Evolutionary conservation across 2,329 filamentous ascomycete genomes (phyloP).

Genomic region (Cladosporium sp.): DNA sequence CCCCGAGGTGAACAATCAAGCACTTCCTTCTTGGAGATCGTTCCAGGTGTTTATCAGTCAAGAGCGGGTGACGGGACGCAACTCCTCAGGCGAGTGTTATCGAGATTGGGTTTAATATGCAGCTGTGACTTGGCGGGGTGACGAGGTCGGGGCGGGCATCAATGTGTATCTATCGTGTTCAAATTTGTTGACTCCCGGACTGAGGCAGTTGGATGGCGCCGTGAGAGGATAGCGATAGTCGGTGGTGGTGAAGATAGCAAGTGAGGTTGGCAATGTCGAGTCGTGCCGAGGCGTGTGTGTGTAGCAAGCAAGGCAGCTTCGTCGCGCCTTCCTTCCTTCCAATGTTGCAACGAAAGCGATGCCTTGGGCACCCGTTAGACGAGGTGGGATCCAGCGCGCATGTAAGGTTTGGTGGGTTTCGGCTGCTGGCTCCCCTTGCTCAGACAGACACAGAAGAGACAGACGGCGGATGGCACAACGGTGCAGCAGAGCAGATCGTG

Average conservation of each 20-base stretch:
- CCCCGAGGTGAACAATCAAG: background rate
- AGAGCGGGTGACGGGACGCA: background rate
- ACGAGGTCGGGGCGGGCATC: background rate
- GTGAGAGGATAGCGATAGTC: background rate
- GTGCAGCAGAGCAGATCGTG: background rate
- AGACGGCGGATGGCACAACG: background rate
- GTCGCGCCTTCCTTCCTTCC: constrained; percentile 8
- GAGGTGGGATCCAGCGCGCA: constrained; percentile 4
- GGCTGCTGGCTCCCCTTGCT: constrained; percentile 16
- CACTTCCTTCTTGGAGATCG: background rate
- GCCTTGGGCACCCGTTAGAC: constrained; percentile 2
- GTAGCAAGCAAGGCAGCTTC: constrained; percentile 4
- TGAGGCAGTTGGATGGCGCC: background rate
- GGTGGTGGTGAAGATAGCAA: background rate
- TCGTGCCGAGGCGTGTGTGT: background rate
- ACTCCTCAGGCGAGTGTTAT: background rate
- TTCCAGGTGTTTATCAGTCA: background rate
- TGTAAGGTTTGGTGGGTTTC: constrained; percentile 11
- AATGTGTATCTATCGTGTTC: background rate
- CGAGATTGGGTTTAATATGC: background rate
- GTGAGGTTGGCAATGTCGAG: background rate
- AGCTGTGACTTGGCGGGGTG: constrained; percentile 3
- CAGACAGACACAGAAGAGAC: constrained; percentile 9
- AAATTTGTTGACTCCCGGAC: background rate
- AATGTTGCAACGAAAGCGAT: background rate